Evolutionary conservation across 164 flowering plant species (phyloP).

Genomic region (Berberis thunbergii): DNA sequence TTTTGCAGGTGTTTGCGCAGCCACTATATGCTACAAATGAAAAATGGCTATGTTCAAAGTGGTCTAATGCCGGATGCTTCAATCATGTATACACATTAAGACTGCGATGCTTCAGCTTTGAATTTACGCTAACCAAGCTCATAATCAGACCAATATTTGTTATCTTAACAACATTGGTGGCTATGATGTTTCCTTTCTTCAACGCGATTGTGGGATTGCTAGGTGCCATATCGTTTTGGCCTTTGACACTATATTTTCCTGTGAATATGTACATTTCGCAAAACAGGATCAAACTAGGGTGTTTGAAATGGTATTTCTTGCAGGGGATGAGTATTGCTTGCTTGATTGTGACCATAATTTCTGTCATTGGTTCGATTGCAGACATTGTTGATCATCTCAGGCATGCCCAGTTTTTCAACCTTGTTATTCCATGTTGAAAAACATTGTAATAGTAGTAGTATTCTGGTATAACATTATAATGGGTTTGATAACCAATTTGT

Average conservation of each 20-base stretch:
- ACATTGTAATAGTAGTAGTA: too few relatives aligned
- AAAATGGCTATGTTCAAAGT: constrained; percentile 13
- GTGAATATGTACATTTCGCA: constrained; percentile 28
- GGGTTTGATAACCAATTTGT: too few relatives aligned
- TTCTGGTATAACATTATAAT: too few relatives aligned
- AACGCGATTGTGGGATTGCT: too few relatives aligned
- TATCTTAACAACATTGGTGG: constrained; percentile 20
- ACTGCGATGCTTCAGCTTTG: constrained; percentile 3
- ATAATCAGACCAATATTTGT: constrained; percentile 21
- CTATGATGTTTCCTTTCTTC: constrained; percentile 28
- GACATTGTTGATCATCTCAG: constrained; percentile 11
- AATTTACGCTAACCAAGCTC: constrained; percentile 23
- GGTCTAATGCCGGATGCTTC: constrained; percentile 14
- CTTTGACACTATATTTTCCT: constrained; percentile 31
- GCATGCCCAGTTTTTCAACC: constrained; percentile 5
- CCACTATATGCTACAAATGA: constrained; percentile 17
- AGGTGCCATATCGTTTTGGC: constrained; percentile 25
- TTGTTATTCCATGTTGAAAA: neutral
- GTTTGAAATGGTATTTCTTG: constrained; percentile 20
- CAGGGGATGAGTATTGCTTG: constrained; percentile 13
- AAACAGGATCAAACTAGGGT: constrained; percentile 21
- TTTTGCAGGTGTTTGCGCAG: constrained; percentile 23
- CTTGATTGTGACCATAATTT: constrained; percentile 7
- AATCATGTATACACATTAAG: constrained; percentile 7
- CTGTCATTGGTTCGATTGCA: constrained; percentile 17